phyloP scores from a whole-genome alignment of 192 early-diverging fungal genomes.

The Gonapodya prolifera region DNA sequence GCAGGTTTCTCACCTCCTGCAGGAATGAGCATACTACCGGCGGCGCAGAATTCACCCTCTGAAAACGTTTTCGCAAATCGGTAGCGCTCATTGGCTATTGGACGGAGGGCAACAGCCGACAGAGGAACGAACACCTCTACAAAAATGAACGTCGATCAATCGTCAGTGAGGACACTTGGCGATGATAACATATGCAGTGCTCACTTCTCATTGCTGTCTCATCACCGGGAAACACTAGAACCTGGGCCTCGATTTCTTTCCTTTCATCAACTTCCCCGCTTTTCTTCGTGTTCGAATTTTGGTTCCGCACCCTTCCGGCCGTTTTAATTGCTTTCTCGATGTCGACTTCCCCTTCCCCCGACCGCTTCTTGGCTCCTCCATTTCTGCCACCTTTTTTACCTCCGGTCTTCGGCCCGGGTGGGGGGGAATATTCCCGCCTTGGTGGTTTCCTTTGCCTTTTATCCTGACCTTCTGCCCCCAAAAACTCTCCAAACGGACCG shows the following conservation, averaged over 20 bases:
- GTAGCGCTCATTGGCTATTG: constrained; percentile 12
- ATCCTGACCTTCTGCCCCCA: neutral
- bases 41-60: constrained; percentile 33
- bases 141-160: no score
- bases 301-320: neutral
- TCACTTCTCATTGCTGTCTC: neutral
- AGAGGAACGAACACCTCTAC: neutral
- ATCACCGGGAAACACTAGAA: neutral
- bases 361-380: neutral
- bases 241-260: neutral
- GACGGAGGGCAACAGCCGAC: neutral
- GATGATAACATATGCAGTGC: no score
- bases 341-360: neutral
- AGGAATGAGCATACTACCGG: constrained; percentile 36
- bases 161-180: no score
- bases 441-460: neutral
- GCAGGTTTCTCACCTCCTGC: constrained; percentile 33
- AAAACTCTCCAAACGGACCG: neutral
- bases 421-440: neutral
- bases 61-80: constrained; percentile 37
- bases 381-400: neutral
- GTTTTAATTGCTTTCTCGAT: neutral
- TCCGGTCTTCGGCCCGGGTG: neutral
- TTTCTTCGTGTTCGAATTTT: neutral
- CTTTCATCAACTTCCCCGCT: neutral